These are phyloP conservation scores for Brettanomyces nanus DNA, from an alignment of 805 yeast genomes.

Conservation along the genomic window DNA sequence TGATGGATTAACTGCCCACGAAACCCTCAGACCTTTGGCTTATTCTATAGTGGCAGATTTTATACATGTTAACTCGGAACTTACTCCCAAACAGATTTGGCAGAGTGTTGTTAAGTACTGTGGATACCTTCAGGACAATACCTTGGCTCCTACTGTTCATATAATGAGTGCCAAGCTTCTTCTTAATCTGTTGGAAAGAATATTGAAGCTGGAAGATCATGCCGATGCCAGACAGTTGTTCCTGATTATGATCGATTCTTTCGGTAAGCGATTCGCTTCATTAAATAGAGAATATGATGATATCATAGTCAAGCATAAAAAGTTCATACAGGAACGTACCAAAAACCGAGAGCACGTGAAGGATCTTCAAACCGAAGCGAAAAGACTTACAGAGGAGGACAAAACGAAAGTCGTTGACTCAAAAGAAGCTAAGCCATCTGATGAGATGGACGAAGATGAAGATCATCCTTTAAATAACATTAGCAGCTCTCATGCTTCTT, in stretches of 20 bases:
- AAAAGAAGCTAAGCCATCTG: slow-evolving; percentile 1
- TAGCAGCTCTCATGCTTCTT: background rate
- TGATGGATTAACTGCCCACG: slow-evolving; percentile 85
- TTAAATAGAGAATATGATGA: slow-evolving; percentile 65
- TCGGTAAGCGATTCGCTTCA: slow-evolving; percentile 71
- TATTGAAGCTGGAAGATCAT: slow-evolving; percentile 72
- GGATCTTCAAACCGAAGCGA: slow-evolving; percentile 31
- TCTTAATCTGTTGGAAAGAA: slow-evolving; percentile 80
- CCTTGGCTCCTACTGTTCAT: slow-evolving; percentile 83
- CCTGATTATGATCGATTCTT: slow-evolving; percentile 80
- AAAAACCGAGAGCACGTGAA: slow-evolving; percentile 36
- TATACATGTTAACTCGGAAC: slow-evolving; percentile 80
- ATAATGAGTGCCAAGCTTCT: slow-evolving; percentile 92
- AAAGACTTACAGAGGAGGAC: slow-evolving; percentile 24
- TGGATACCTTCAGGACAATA: slow-evolving; percentile 67
- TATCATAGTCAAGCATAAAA: slow-evolving; percentile 54
- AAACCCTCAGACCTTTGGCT: slow-evolving; percentile 85
- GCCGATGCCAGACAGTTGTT: slow-evolving; percentile 77
- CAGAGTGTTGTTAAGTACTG: slow-evolving; percentile 80
- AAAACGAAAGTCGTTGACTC: background rate
- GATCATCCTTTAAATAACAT: background rate
- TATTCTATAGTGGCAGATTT: slow-evolving; percentile 94
- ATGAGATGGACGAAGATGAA: background rate
- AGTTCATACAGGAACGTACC: slow-evolving; percentile 36
- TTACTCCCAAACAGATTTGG: slow-evolving; percentile 78